Conservation (phyloP, 106 monocot species). For the Narthecium ossifragum region DNA sequence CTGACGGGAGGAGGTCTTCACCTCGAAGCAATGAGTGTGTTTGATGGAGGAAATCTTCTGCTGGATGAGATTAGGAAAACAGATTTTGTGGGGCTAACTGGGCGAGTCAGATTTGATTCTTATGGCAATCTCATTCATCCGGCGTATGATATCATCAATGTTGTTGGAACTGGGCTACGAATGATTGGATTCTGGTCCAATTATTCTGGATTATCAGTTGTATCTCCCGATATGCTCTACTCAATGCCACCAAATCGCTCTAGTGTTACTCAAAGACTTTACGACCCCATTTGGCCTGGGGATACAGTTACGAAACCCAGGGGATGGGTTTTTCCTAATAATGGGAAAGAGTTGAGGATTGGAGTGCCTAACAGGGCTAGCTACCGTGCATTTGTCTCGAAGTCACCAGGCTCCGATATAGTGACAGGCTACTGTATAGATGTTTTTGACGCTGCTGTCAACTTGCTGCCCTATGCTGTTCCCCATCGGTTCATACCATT, state of each 20-base stretch:
- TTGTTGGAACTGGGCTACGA: slow-evolving; percentile 10
- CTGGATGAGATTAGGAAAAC: slow-evolving; percentile 7
- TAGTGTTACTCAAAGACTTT: slow-evolving; percentile 5
- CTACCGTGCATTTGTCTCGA: slow-evolving; percentile 13
- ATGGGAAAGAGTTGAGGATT: slow-evolving; percentile 10
- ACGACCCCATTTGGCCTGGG: slow-evolving; percentile 16
- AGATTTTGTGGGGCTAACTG: slow-evolving; percentile 9
- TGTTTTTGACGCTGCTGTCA: slow-evolving; percentile 12
- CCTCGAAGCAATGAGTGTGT: slow-evolving; percentile 16
- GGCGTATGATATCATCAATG: slow-evolving; percentile 13
- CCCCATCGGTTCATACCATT: slow-evolving; percentile 12
- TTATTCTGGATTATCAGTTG: slow-evolving; percentile 14
- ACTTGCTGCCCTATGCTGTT: slow-evolving; percentile 16
- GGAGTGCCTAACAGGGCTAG: slow-evolving; percentile 6
- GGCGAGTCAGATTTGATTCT: slow-evolving; percentile 9
- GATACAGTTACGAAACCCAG: slow-evolving; percentile 7
- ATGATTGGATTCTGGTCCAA: slow-evolving; percentile 14
- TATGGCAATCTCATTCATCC: slow-evolving; percentile 11
- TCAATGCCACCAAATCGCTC: slow-evolving; percentile 10
- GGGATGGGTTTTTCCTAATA: slow-evolving; percentile 19
- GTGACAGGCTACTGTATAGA: slow-evolving; percentile 12
- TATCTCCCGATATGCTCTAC: slow-evolving; percentile 15
- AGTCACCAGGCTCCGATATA: neutral
- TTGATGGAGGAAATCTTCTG: slow-evolving; percentile 14
- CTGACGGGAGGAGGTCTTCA: slow-evolving; percentile 6